These are phyloP conservation scores for Neonectria faginata DNA, from an alignment of 2,329 filamentous ascomycete species.

Conservation along the genomic window DNA sequence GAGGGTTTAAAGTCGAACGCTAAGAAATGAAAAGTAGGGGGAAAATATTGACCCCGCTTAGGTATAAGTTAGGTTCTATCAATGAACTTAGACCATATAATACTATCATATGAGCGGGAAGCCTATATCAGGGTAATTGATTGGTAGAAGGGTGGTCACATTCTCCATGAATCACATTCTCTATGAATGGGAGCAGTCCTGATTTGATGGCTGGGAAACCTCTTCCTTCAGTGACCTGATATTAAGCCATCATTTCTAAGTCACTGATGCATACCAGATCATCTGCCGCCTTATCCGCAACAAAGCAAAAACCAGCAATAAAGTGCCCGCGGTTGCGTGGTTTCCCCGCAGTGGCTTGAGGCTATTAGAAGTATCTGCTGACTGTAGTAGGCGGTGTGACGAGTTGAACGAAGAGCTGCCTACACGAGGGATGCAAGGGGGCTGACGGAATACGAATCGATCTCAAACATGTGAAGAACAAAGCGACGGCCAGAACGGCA, in stretches of 20 bases:
- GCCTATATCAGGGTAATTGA: no score
- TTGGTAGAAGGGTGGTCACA: no score
- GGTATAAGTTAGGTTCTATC: no score
- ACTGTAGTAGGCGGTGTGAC: not conserved
- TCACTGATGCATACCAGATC: not conserved
- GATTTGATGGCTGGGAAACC: no score
- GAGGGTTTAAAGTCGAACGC: no score
- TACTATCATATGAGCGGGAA: no score
- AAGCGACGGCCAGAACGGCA: not conserved
- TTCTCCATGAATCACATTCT: no score
- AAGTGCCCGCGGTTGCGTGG: not conserved
- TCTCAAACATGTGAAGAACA: not conserved
- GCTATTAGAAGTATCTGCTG: not conserved
- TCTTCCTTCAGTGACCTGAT: not conserved
- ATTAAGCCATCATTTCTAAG: not conserved
- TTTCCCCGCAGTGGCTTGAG: conserved; percentile 3
- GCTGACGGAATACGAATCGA: not conserved
- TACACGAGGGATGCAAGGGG: not conserved
- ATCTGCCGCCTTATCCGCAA: not conserved
- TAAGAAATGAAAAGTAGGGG: no score
- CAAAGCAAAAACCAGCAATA: not conserved
- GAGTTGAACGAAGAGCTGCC: not conserved
- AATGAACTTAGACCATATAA: no score
- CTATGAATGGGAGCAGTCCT: no score
- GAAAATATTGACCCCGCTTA: no score